These are phyloP conservation scores for Rhodamnia rubescens DNA, from an alignment of 345 rosid genomes.

Conservation along the genomic window DNA sequence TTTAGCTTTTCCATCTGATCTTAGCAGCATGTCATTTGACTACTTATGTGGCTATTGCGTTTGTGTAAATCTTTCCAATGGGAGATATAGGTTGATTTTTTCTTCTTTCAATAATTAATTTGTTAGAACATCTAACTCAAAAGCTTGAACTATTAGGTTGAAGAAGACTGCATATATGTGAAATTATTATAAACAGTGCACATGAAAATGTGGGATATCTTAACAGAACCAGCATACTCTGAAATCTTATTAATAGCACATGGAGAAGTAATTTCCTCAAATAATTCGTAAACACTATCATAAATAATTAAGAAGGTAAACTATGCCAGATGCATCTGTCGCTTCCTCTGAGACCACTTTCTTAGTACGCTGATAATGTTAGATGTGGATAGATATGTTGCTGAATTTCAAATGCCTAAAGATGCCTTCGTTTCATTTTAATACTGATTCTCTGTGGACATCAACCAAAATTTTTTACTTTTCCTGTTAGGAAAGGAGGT, in stretches of 20 bases:
- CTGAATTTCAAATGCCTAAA: not conserved
- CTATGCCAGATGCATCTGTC: not conserved
- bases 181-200: not conserved
- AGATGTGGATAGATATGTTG: not conserved
- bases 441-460: not conserved
- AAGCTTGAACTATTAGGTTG: not conserved
- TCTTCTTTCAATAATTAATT: not conserved
- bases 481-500: constrained; percentile 47
- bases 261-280: too few species aligned
- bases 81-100: not conserved
- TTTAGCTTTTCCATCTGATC: not conserved
- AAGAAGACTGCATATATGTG: not conserved
- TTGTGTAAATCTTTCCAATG: not conserved
- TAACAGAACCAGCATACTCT: too few species aligned
- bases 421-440: not conserved
- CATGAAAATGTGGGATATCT: not conserved
- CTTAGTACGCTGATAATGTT: not conserved
- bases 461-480: not conserved
- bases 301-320: too few species aligned
- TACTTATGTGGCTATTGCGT: not conserved
- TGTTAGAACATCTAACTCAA: not conserved
- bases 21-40: not conserved
- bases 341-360: not conserved
- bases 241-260: too few species aligned
- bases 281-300: too few species aligned